phyloP scores from a whole-genome alignment of 192 early-diverging fungal species.

The Coemansia biformis region DNA sequence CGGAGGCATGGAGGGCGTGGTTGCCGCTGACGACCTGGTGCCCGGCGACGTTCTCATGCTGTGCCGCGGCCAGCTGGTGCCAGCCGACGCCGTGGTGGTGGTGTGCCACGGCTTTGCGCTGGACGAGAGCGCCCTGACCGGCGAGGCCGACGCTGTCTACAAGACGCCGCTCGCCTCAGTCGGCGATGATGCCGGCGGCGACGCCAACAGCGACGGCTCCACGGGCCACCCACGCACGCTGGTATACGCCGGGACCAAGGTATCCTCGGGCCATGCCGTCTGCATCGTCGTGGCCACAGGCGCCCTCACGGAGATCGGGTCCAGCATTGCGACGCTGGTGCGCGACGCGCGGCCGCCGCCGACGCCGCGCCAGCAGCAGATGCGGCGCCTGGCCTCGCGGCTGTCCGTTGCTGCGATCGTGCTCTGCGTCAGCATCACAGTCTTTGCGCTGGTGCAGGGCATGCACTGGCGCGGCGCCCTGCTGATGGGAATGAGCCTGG shows the following conservation, averaged over 20 bases:
- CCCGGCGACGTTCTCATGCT: conserved; percentile 75
- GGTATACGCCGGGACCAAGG: conserved; percentile 36
- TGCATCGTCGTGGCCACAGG: conserved; percentile 36
- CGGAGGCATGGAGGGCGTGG: conserved; percentile 27
- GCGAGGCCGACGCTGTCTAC: conserved; percentile 60
- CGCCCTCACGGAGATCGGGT: conserved; percentile 15
- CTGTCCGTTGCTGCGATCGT: conserved; percentile 17
- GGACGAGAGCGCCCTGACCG: conserved; percentile 90
- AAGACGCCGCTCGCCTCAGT: conserved; percentile 13
- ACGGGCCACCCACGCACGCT: neutral
- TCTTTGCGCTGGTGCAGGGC: conserved; percentile 15
- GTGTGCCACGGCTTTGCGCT: conserved; percentile 60
- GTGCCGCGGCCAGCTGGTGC: conserved; percentile 82
- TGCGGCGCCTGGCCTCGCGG: conserved; percentile 14
- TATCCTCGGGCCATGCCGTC: conserved; percentile 25
- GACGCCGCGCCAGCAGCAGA: conserved; percentile 21
- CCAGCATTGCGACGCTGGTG: conserved; percentile 7
- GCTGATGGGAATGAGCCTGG: conserved; percentile 36
- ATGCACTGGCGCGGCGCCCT: conserved; percentile 32
- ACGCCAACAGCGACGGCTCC: conserved; percentile 1
- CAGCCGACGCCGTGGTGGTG: conserved; percentile 81
- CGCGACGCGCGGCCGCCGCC: conserved; percentile 6
- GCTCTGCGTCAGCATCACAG: conserved; percentile 16
- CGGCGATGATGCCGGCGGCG: conserved; percentile 1
- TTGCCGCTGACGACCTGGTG: conserved; percentile 22